These are phyloP conservation scores for Saturnispora saitoi DNA, from an alignment of 805 yeast genomes.

Conservation along the genomic window DNA sequence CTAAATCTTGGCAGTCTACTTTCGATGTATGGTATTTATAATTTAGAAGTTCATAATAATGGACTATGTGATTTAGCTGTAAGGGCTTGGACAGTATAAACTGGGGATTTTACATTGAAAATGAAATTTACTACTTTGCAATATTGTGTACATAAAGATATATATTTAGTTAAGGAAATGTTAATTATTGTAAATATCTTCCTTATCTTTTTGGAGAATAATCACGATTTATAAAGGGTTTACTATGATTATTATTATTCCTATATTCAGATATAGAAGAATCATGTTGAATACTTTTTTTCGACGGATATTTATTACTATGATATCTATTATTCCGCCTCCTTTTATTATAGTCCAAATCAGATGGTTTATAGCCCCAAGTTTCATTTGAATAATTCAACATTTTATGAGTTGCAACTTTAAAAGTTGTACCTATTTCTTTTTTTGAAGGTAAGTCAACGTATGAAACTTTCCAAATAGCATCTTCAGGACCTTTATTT, in stretches of 20 bases:
- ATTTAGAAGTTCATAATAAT: constrained; percentile 68
- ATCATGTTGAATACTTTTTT: background rate
- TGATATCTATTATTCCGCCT: background rate
- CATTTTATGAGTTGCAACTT: constrained; percentile 27
- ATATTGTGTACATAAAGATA: background rate
- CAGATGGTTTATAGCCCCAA: constrained; percentile 28
- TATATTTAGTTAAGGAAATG: background rate
- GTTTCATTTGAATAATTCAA: constrained; percentile 27
- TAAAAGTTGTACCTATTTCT: constrained; percentile 20
- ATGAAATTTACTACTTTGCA: no score
- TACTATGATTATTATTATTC: background rate
- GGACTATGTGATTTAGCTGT: constrained; percentile 65
- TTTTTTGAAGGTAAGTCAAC: constrained; percentile 27
- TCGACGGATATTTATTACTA: background rate
- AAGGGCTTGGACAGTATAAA: constrained; percentile 49
- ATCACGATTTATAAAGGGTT: background rate
- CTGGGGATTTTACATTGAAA: background rate
- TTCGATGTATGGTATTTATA: constrained; percentile 72
- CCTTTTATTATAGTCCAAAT: background rate
- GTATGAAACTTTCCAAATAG: constrained; percentile 37
- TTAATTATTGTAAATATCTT: background rate
- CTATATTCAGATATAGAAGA: background rate
- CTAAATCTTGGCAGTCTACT: constrained; percentile 65
- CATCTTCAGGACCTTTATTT: constrained; percentile 35
- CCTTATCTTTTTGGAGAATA: background rate